phyloP scores from a whole-genome alignment of 192 early-diverging fungal species.

The Gonapodya sp. region DNA sequence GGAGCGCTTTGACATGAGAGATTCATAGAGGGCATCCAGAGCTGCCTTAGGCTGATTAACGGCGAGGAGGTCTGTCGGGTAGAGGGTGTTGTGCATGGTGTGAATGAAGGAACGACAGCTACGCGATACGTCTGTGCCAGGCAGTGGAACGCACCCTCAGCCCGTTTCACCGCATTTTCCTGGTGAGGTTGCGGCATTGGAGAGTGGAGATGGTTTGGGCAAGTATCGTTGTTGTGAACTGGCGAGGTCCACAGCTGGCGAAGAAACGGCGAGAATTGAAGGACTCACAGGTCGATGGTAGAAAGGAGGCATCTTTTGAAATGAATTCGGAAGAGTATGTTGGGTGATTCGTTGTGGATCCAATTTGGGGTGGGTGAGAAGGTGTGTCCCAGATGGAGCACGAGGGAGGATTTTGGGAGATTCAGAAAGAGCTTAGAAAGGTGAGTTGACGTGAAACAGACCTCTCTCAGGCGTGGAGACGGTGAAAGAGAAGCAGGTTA shows the following conservation, averaged over 20 bases:
- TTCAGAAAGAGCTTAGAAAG: neutral
- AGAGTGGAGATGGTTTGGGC: neutral
- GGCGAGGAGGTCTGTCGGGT: slow-evolving; percentile 59
- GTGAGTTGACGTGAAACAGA: neutral
- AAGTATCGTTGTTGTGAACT: neutral
- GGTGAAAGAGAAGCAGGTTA: no score
- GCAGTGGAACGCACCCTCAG: slow-evolving; percentile 50
- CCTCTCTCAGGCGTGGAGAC: no score
- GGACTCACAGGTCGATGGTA: neutral
- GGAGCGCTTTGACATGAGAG: slow-evolving; percentile 71
- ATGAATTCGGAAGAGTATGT: neutral
- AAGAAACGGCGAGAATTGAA: neutral
- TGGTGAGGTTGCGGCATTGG: slow-evolving; percentile 25
- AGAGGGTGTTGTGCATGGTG: neutral
- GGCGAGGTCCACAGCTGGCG: neutral
- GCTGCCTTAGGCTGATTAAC: slow-evolving; percentile 78
- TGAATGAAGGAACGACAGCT: neutral
- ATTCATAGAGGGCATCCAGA: slow-evolving; percentile 79
- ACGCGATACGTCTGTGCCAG: slow-evolving; percentile 10
- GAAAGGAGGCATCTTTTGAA: neutral
- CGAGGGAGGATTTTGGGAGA: neutral
- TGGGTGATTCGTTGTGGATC: no score
- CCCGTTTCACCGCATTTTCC: slow-evolving; percentile 81
- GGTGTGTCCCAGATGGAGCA: no score
- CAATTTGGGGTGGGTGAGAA: no score